Base-by-base conservation (phyloP, 768 basidiomycete species). In the Boletales sp. region DNA sequence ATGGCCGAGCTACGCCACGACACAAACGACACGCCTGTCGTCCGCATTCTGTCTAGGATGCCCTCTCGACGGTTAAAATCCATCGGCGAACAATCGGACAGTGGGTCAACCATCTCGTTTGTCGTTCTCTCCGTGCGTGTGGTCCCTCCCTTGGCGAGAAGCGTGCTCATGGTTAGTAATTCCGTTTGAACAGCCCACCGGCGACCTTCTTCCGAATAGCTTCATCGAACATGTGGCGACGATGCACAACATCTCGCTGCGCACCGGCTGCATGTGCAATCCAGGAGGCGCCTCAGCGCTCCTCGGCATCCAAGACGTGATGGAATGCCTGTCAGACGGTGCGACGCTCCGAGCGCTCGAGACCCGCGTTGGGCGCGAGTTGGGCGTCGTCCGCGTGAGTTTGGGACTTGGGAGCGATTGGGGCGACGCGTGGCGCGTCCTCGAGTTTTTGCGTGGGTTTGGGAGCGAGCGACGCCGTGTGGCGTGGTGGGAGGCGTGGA, bases 241-340 rank as follows among this genome's bases (percentile, higher is more conserved):
- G 15, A 72, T 67, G 46, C 74, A 78, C 55, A 79, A 75, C 44
- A 83, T 92, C 50, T 90, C 88, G 15, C 68, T 92, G 31, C 83
- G 90, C 38, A 88, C 89, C 3, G 90, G 90, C 0, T 93, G 90
- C 65, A 84, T 91, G 81, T 93, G 90, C 62, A 93, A 92, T 56
- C 87, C 90, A 14, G 90, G 90, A 10, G 90, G 83, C 15, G 86
- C 88, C 0, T 82, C 87, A 1, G 79, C 85, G 5, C 69, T 92
- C 14, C 74, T 90, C 5, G 83, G 83, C 0, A 77, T 90, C 30
- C 70, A 82, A 50, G 72, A 77, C 17, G 75, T 83, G 50, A 90
- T 90, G 87, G 70, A 73, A 6, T 69, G 64, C 13, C 74, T 90
- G 0, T 80, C 75, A 53, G 70, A 74, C 1, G 85, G 84, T 5